Evolutionary conservation across 139 green algal species (phyloP).

Genomic region (Chlorella vulgaris): DNA sequence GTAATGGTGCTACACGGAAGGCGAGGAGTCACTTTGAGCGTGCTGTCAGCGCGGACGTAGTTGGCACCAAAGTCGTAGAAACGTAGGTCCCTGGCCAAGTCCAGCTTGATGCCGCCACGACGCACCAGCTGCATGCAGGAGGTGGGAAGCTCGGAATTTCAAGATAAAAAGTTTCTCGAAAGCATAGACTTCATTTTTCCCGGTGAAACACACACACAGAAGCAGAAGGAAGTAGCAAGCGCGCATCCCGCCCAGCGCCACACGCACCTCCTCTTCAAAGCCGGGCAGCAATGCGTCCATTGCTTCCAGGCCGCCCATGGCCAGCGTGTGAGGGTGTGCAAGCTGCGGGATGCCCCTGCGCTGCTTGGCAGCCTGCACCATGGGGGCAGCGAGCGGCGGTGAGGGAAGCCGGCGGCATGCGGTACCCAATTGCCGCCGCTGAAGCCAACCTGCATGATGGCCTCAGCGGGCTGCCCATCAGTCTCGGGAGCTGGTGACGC

Average conservation of each 20-base stretch:
- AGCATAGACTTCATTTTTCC: background rate
- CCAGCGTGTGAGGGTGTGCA: slow-evolving; percentile 31
- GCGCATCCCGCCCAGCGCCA: no score
- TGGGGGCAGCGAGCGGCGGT: background rate
- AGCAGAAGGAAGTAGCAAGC: background rate
- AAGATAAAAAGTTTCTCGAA: background rate
- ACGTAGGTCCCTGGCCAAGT: background rate
- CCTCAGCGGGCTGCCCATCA: background rate
- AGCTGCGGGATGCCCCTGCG: slow-evolving; percentile 27
- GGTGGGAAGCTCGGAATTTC: background rate
- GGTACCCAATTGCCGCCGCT: background rate
- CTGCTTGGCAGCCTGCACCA: slow-evolving; percentile 1
- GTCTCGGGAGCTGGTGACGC: background rate
- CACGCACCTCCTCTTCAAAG: slow-evolving; percentile 17
- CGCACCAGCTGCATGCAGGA: background rate
- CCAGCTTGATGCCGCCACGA: background rate
- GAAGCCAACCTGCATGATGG: background rate
- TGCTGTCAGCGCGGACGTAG: background rate
- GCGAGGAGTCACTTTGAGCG: slow-evolving; percentile 18
- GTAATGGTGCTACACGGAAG: no score
- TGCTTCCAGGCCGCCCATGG: slow-evolving; percentile 20
- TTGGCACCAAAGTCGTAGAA: slow-evolving; percentile 16
- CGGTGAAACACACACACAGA: background rate
- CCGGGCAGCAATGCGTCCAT: slow-evolving; percentile 37
- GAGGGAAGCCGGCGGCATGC: background rate